Evolutionary conservation across 2,329 filamentous ascomycete species (phyloP).

Genomic region (Mycosphaerella arachidis): DNA sequence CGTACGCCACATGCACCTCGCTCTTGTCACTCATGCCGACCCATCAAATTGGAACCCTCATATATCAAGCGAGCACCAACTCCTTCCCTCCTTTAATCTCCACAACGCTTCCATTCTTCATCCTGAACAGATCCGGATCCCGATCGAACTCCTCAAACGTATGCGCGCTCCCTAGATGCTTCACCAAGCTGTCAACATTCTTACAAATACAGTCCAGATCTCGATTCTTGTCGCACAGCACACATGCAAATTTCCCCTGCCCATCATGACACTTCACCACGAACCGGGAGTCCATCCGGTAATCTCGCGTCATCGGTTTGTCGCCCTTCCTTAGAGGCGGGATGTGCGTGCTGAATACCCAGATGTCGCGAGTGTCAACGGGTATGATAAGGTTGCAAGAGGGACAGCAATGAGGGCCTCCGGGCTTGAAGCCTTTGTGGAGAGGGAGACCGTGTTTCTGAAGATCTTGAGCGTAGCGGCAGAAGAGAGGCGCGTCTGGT

Average conservation of each 20-base stretch:
- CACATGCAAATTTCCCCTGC: slow-evolving; percentile 22
- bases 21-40: neutral
- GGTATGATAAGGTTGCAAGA: slow-evolving; percentile 20
- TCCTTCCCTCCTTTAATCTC: slow-evolving; percentile 13
- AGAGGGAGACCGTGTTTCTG: slow-evolving; percentile 14
- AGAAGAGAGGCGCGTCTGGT: slow-evolving; percentile 12
- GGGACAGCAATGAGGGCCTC: slow-evolving; percentile 19
- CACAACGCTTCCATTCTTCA: slow-evolving; percentile 14
- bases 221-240: slow-evolving; percentile 19
- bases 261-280: slow-evolving; percentile 23
- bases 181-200: slow-evolving; percentile 22
- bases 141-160: slow-evolving; percentile 22
- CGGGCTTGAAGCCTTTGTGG: slow-evolving; percentile 12
- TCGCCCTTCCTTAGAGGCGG: slow-evolving; percentile 3
- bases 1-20: neutral
- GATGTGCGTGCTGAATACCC: slow-evolving; percentile 18
- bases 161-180: slow-evolving; percentile 24
- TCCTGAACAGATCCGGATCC: slow-evolving; percentile 22
- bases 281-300: slow-evolving; percentile 21
- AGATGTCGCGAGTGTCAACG: slow-evolving; percentile 22
- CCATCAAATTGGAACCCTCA: neutral
- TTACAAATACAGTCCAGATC: slow-evolving; percentile 22
- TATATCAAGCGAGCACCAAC: slow-evolving; percentile 17
- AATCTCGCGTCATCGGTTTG: slow-evolving; percentile 13
- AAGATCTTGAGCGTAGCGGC: slow-evolving; percentile 17